These are phyloP conservation scores for Podaxis sp. DNA, from an alignment of 768 basidiomycete species.

Conservation along the genomic window DNA sequence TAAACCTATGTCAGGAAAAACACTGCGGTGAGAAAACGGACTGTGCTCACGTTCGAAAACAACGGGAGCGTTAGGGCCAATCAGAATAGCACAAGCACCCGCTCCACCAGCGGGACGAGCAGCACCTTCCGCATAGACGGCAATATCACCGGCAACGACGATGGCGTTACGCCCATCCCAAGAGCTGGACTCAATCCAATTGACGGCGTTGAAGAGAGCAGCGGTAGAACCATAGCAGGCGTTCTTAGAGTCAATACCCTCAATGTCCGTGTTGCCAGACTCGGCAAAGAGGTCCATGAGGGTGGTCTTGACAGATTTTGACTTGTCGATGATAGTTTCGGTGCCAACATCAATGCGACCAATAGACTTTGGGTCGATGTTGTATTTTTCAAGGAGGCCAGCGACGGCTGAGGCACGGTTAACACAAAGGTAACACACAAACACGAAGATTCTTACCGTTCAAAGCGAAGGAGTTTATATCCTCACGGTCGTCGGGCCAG, in stretches of 20 bases:
- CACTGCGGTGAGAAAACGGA: conserved; percentile 6
- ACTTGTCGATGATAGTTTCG: conserved; percentile 99
- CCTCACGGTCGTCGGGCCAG: conserved; percentile 97
- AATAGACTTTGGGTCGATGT: conserved; percentile 94
- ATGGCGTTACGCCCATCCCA: conserved; percentile 99
- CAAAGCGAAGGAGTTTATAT: conserved; percentile 97
- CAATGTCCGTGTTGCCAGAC: conserved; percentile 93
- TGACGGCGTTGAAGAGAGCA: conserved; percentile 96
- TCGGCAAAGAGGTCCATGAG: conserved; percentile 97
- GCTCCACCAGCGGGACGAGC: conserved; percentile 97
- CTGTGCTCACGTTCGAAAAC: conserved; percentile 85
- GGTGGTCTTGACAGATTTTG: conserved; percentile 96
- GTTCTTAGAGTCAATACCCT: conserved; percentile 99
- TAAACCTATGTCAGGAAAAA: conserved; percentile 31
- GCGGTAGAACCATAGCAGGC: conserved; percentile 99
- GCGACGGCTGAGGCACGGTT: conserved; percentile 62
- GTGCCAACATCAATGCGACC: conserved; percentile 98
- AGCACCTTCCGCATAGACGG: conserved; percentile 94
- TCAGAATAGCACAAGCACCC: conserved; percentile 90
- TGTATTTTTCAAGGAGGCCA: conserved; percentile 88
- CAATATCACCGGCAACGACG: conserved; percentile 95
- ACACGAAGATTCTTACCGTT: conserved; percentile 59
- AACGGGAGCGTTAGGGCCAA: conserved; percentile 94
- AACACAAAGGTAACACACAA: neutral
- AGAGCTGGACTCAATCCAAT: conserved; percentile 94